Evolutionary conservation across 176 grass and related monocot genomes (phyloP).

Genomic region (Thinopyrum elongatum): DNA sequence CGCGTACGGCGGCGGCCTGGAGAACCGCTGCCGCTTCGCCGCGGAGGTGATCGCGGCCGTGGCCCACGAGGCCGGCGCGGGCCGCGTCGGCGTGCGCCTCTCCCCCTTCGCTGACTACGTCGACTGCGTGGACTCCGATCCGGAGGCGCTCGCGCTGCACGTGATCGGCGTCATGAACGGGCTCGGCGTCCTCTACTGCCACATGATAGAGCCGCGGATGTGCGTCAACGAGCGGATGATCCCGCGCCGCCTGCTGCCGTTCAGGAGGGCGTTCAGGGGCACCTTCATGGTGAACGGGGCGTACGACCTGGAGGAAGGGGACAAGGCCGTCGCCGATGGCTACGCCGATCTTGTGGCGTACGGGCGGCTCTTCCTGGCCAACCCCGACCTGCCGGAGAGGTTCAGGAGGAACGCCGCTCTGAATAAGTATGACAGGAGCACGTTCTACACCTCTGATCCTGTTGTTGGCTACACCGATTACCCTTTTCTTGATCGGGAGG

Average conservation of each 20-base stretch:
- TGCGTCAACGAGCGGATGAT: background rate
- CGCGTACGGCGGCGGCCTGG: slow-evolving; percentile 31
- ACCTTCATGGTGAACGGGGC: slow-evolving; percentile 48
- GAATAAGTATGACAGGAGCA: slow-evolving; percentile 52
- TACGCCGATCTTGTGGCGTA: slow-evolving; percentile 49
- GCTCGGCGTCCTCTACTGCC: slow-evolving; percentile 23
- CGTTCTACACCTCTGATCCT: slow-evolving; percentile 47
- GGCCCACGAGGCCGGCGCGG: slow-evolving; percentile 26
- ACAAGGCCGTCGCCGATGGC: slow-evolving; percentile 34
- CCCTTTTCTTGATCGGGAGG: slow-evolving; percentile 37
- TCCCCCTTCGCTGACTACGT: slow-evolving; percentile 43
- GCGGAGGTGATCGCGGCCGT: slow-evolving; percentile 48
- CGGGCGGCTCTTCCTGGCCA: slow-evolving; percentile 59
- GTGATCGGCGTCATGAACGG: slow-evolving; percentile 48
- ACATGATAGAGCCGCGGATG: slow-evolving; percentile 51
- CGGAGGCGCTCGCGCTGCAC: slow-evolving; percentile 46
- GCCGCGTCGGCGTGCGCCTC: slow-evolving; percentile 53
- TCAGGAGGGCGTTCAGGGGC: slow-evolving; percentile 47
- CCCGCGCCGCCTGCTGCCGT: slow-evolving; percentile 34
- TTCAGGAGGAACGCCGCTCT: slow-evolving; percentile 30
- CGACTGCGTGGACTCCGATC: slow-evolving; percentile 47
- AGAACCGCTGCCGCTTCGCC: slow-evolving; percentile 57
- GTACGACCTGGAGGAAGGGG: slow-evolving; percentile 52
- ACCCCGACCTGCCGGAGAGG: slow-evolving; percentile 49
- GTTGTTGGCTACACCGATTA: slow-evolving; percentile 53